Conservation (phyloP, 2,329 filamentous ascomycete genomes). For the Paraphaeosphaeria sporulosa region DNA sequence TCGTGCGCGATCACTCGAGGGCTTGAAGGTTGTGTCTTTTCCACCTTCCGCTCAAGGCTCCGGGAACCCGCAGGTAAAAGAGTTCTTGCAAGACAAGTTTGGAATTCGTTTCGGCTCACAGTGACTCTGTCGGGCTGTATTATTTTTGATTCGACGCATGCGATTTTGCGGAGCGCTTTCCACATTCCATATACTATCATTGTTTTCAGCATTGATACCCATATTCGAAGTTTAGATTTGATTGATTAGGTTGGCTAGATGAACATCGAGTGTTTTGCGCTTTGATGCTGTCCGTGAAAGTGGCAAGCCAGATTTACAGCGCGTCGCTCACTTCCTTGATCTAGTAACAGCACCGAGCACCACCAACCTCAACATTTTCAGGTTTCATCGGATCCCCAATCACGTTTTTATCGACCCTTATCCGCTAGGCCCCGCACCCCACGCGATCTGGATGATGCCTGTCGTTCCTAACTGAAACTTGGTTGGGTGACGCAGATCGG, state of each 20-base stretch:
- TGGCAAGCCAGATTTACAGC: not conserved
- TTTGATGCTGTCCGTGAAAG: not conserved
- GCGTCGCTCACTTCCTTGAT: not conserved
- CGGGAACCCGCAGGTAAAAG: slow-evolving; percentile 45
- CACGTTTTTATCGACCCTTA: not conserved
- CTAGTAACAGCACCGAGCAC: not conserved
- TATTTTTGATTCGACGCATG: not conserved
- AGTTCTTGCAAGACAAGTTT: slow-evolving; percentile 42
- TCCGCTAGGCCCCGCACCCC: not conserved
- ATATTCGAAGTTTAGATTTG: not conserved
- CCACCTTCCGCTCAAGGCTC: slow-evolving; percentile 29
- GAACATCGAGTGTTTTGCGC: not conserved
- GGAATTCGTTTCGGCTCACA: slow-evolving; percentile 28
- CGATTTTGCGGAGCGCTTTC: not conserved
- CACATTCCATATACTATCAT: not conserved
- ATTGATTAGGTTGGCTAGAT: not conserved
- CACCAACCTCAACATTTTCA: not conserved
- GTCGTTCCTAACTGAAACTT: slow-evolving; percentile 7
- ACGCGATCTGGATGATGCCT: not conserved
- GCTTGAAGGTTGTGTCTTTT: slow-evolving; percentile 53
- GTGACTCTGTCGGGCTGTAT: not conserved
- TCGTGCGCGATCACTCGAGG: slow-evolving; percentile 60
- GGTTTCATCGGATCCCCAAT: not conserved
- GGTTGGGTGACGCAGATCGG: slow-evolving; percentile 19
- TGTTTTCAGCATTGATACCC: slow-evolving; percentile 3